These are phyloP conservation scores for Diplodia mutila DNA, from an alignment of 2,329 filamentous ascomycete genomes.

Conservation along the genomic window DNA sequence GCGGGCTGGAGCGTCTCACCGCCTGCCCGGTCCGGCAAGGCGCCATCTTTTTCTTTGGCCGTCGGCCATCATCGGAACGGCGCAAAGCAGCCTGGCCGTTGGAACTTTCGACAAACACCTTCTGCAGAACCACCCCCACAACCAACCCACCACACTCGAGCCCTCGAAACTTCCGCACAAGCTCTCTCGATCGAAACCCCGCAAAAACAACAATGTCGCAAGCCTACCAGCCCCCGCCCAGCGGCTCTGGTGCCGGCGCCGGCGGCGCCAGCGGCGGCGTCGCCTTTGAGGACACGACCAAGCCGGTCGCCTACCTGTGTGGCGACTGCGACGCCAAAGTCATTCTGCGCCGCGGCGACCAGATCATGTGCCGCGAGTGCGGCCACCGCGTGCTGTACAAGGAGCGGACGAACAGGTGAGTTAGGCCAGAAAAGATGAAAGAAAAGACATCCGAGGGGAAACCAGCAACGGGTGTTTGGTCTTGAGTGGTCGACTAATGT, in stretches of 20 bases:
- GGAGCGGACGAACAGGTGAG: conserved; percentile 94
- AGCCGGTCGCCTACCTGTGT: conserved; percentile 61
- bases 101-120: neutral
- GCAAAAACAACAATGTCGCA: conserved; percentile 21
- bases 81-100: too few species aligned
- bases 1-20: neutral
- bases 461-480: neutral
- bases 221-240: conserved; percentile 28
- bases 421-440: conserved; percentile 25
- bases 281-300: conserved; percentile 54
- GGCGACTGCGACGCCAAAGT: conserved; percentile 84
- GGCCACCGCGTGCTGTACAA: conserved; percentile 96
- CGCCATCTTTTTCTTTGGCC: neutral
- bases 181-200: neutral
- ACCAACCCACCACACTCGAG: neutral
- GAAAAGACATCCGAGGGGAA: neutral
- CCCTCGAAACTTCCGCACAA: neutral
- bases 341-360: conserved; percentile 73
- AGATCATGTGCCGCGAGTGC: conserved; percentile 88
- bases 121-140: neutral
- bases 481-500: neutral
- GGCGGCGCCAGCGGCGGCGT: conserved; percentile 46
- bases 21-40: conserved; percentile 6
- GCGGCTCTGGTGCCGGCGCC: conserved; percentile 17
- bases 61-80: neutral